Evolutionary conservation across 139 green algal genomes (phyloP).

Genomic region (Edaphochlamys debaryana): DNA sequence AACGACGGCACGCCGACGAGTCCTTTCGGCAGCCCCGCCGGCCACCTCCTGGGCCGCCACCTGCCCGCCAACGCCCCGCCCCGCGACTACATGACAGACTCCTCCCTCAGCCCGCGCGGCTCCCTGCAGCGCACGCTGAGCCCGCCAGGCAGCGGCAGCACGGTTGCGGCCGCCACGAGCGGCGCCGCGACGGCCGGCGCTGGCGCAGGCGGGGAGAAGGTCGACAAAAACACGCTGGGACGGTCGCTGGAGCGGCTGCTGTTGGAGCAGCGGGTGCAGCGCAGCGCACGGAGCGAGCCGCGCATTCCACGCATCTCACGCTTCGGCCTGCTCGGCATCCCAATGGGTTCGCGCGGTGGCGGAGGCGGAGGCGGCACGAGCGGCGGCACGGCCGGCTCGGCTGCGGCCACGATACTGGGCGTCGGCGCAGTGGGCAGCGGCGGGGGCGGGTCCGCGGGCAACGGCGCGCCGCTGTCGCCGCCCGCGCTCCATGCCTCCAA

Average conservation of each 20-base stretch:
- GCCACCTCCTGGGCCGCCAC: background rate
- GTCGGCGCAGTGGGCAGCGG: no score
- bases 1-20: background rate
- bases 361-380: background rate
- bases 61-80: background rate
- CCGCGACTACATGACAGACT: background rate
- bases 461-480: background rate
- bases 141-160: background rate
- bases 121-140: background rate
- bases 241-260: constrained; percentile 22
- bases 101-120: background rate
- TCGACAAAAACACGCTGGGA: background rate
- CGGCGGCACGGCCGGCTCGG: background rate
- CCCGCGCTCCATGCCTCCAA: background rate
- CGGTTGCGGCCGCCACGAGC: background rate
- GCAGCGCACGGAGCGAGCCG: constrained; percentile 29
- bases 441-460: no score
- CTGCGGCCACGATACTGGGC: no score
- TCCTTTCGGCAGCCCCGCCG: constrained; percentile 12
- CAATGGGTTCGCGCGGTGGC: background rate
- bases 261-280: constrained; percentile 30
- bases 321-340: constrained; percentile 4
- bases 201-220: background rate
- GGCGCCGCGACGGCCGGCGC: background rate
- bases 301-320: constrained; percentile 25